Conservation (phyloP, 2,329 filamentous ascomycete genomes). For the Clathrospora elynae region DNA sequence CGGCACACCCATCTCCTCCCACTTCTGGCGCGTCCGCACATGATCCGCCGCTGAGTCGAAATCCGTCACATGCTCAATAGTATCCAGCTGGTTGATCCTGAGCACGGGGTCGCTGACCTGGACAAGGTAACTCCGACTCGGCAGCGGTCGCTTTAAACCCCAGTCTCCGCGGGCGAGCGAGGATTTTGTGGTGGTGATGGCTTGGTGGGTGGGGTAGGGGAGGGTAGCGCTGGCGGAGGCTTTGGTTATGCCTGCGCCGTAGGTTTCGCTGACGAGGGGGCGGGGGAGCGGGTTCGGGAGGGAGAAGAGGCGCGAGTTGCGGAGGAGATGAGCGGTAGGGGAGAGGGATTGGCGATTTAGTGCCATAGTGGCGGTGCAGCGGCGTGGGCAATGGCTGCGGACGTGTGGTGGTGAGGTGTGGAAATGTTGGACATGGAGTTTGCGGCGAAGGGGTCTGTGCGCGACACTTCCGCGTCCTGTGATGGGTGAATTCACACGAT, state of each 20-base stretch:
- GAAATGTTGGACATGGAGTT: slow-evolving; percentile 19
- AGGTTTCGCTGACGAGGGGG: slow-evolving; percentile 54
- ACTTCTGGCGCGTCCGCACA: slow-evolving; percentile 80
- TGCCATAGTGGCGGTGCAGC: slow-evolving; percentile 47
- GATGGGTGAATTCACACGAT: slow-evolving; percentile 5
- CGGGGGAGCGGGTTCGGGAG: slow-evolving; percentile 75
- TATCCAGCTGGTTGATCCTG: slow-evolving; percentile 78
- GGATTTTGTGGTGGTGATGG: slow-evolving; percentile 75
- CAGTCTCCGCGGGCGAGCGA: slow-evolving; percentile 83
- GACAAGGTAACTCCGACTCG: slow-evolving; percentile 70
- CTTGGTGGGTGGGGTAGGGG: slow-evolving; percentile 79
- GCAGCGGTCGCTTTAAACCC: slow-evolving; percentile 87
- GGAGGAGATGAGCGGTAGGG: slow-evolving; percentile 71
- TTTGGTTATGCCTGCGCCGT: slow-evolving; percentile 56
- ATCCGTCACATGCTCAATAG: slow-evolving; percentile 85
- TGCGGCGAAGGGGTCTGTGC: slow-evolving; percentile 15
- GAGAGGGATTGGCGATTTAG: slow-evolving; percentile 52
- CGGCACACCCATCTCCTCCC: slow-evolving; percentile 78
- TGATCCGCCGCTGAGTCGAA: slow-evolving; percentile 84
- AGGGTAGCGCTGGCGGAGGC: slow-evolving; percentile 73
- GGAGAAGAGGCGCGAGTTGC: slow-evolving; percentile 87
- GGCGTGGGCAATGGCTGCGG: slow-evolving; percentile 42
- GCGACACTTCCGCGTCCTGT: slow-evolving; percentile 24
- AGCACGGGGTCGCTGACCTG: slow-evolving; percentile 73
- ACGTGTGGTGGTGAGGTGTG: slow-evolving; percentile 24